Conservation (phyloP, 2,329 filamentous ascomycete species). For the Alternaria arbusti region DNA sequence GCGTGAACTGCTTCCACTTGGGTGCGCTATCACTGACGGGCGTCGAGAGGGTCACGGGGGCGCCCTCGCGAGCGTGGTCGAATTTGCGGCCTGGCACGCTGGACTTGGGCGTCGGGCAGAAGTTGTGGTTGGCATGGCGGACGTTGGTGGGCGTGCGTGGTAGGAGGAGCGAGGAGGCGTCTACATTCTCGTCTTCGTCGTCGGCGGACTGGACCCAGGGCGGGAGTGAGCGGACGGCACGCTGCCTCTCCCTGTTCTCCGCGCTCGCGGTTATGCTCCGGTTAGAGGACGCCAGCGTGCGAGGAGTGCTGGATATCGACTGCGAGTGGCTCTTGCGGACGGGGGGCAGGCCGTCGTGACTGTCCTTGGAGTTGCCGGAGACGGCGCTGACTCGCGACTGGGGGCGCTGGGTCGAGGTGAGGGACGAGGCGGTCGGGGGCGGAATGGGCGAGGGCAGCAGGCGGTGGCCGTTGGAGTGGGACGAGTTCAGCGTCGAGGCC, state of each 20-base stretch:
- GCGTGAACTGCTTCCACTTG: constrained; percentile 49
- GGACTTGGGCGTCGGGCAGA: constrained; percentile 48
- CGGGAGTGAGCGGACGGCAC: constrained; percentile 44
- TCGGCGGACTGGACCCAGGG: constrained; percentile 49
- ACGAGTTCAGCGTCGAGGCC: constrained; percentile 5
- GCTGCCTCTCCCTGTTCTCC: constrained; percentile 43
- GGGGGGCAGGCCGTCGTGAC: constrained; percentile 30
- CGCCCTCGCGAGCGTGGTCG: constrained; percentile 48
- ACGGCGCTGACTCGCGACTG: constrained; percentile 39
- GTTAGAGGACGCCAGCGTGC: constrained; percentile 46
- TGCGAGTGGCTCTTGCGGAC: constrained; percentile 42
- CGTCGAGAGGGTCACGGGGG: constrained; percentile 44
- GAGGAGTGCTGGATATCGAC: constrained; percentile 45
- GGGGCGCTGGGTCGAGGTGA: constrained; percentile 38
- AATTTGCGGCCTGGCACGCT: constrained; percentile 48
- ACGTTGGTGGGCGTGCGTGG: constrained; percentile 43
- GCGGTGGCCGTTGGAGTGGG: constrained; percentile 18
- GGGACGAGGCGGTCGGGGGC: constrained; percentile 39
- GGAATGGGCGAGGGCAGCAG: constrained; percentile 44
- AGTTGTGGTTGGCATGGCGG: constrained; percentile 47
- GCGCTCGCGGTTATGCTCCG: constrained; percentile 33
- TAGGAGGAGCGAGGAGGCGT: constrained; percentile 40
- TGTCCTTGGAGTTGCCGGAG: constrained; percentile 33
- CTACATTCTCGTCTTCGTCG: constrained; percentile 42
- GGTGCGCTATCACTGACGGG: constrained; percentile 45